Evolutionary conservation across 495 filamentous ascomycete species (phyloP), one percentile per base, ranked within the genome.

Genomic region (Aspergillus leporis): DNA sequence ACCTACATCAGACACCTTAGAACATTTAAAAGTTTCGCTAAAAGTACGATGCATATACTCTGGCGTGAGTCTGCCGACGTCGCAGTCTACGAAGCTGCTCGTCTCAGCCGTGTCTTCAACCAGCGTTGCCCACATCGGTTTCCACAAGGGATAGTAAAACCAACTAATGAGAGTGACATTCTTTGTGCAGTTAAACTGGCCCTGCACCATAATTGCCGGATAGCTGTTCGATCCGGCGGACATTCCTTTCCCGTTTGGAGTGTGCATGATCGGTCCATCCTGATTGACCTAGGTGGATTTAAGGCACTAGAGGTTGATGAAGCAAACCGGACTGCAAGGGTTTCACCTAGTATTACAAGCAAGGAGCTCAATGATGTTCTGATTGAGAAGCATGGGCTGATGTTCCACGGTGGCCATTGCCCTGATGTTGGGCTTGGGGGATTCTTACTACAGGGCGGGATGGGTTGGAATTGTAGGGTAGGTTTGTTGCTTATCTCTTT

Each of bases 361-460:
- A 53, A 55, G 16, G 67, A 74, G 55, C 60, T 83, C 9, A 82
- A 81, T 62, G 64, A 59, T 0, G 65, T 64, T 43, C 61, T 85
- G 30, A 47, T 28, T 4, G 47, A 60, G 31, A 25, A 53, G 21
- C 60, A 73, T 46, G 75, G 68, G 0, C 56, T 72, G 22, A 75
- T 82, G 69, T 84, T 83, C 65, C 71, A 70, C 4, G 81, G 75
- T 1, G 81, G 81, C 0, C 82, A 85, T 64, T 84, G 81, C 62
- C 81, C 81, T 5, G 80, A 83, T 62, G 81, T 84, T 22, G 82
- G 80, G 1, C 55, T 85, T 10, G 82, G 82, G 5, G 82, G 81
- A 0, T 84, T 83, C 55, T 62, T 84, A 30, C 61, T 84, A 7
- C 80, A 83, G 51, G 81, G 81, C 5, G 82, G 81, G 0, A 82